phyloP scores from a whole-genome alignment of 2,329 filamentous ascomycete genomes.

The Beauveria asiatica region DNA sequence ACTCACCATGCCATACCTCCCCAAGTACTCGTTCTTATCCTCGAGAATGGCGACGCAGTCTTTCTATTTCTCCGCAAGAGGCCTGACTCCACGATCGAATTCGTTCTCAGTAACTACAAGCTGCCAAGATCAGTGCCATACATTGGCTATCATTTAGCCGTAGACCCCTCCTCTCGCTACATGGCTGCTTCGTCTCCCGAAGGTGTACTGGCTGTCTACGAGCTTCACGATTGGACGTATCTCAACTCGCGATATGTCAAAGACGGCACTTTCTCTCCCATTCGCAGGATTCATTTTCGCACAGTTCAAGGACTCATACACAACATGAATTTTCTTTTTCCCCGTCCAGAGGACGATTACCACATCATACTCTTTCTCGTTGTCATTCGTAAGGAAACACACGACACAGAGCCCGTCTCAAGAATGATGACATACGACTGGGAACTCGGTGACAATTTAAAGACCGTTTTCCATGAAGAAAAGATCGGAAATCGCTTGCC shows the following conservation, averaged over 20 bases:
- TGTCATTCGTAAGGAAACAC: conserved; percentile 34
- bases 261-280: conserved; percentile 44
- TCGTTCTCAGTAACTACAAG: conserved; percentile 51
- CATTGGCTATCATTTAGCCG: conserved; percentile 58
- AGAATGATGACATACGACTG: conserved; percentile 53
- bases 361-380: conserved; percentile 71
- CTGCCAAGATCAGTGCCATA: conserved; percentile 50
- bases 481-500: conserved; percentile 43
- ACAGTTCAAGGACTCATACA: conserved; percentile 65
- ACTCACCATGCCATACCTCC: conserved; percentile 41
- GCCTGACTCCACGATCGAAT: conserved; percentile 41
- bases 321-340: conserved; percentile 79
- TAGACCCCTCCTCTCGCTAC: conserved; percentile 67
- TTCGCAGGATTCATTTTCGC: conserved; percentile 39
- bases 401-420: conserved; percentile 25
- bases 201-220: conserved; percentile 62
- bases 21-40: conserved; percentile 70
- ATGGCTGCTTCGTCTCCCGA: conserved; percentile 64
- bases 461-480: conserved; percentile 35
- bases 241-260: conserved; percentile 42
- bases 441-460: conserved; percentile 43
- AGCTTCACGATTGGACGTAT: conserved; percentile 48
- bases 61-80: conserved; percentile 61
- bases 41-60: conserved; percentile 64
- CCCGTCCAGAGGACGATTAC: conserved; percentile 54